A percentile compares a stretch with the other conserved stretches of the same genome.
Evolutionary conservation across 805 yeast species (phyloP).

Genomic region (Saccharomycopsis malanga): DNA sequence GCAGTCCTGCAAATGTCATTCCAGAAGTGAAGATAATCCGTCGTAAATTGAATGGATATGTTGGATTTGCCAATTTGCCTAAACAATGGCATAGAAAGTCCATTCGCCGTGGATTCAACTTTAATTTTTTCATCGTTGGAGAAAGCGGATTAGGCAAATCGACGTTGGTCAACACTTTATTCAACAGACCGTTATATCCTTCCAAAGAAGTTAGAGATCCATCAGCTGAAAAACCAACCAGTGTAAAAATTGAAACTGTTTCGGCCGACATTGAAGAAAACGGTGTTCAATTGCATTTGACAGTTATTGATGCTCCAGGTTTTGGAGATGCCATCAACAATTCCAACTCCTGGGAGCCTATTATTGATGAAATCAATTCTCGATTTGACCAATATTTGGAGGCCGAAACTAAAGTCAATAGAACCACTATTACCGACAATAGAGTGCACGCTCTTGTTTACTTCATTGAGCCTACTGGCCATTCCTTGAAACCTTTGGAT

Average conservation of each 20-base stretch:
- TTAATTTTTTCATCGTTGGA: constrained; percentile 86
- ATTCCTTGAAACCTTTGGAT: constrained; percentile 79
- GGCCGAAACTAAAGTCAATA: constrained; percentile 74
- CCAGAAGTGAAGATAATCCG: constrained; percentile 52
- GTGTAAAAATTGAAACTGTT: constrained; percentile 53
- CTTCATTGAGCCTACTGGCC: constrained; percentile 88
- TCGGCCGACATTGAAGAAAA: constrained; percentile 82
- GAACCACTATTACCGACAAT: constrained; percentile 65
- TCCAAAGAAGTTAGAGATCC: constrained; percentile 34
- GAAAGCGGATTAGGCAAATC: constrained; percentile 91
- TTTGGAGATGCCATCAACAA: constrained; percentile 88
- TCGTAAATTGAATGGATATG: constrained; percentile 84
- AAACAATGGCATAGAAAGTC: constrained; percentile 98
- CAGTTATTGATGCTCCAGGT: constrained; percentile 86
- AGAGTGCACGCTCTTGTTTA: constrained; percentile 91
- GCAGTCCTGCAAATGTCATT: constrained; percentile 6
- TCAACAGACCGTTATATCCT: constrained; percentile 57
- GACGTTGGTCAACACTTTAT: constrained; percentile 85
- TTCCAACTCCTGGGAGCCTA: constrained; percentile 78
- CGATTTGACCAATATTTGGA: constrained; percentile 88
- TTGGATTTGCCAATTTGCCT: constrained; percentile 95
- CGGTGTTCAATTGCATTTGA: constrained; percentile 79
- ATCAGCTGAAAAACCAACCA: constrained; percentile 36
- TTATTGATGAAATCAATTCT: constrained; percentile 78
- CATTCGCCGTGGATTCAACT: constrained; percentile 78